A percentile compares a stretch with the other conserved stretches of the same genome.
phyloP scores from a whole-genome alignment of 371 early-diverging fungal species.

The Zychaea mexicana region DNA sequence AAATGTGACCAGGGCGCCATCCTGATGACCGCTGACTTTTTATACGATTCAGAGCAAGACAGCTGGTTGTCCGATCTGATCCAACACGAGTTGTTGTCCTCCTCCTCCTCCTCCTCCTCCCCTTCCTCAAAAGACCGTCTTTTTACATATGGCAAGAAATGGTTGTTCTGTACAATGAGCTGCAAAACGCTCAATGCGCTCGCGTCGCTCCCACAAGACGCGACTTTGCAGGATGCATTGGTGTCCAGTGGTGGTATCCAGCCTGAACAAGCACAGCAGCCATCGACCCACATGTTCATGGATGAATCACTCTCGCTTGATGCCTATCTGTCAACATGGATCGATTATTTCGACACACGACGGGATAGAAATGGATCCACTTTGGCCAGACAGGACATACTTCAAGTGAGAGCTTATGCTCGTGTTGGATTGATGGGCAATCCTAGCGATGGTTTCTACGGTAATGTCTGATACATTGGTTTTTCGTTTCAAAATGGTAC shows the following conservation, averaged over 20 bases:
- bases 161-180: not conserved
- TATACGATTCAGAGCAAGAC: constrained; percentile 20
- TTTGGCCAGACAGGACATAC: constrained; percentile 21
- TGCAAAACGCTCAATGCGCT: not conserved
- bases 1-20: constrained; percentile 16
- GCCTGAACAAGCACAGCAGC: not conserved
- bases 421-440: constrained; percentile 76
- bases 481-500: not conserved
- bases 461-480: constrained; percentile 22
- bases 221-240: not conserved
- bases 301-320: not conserved
- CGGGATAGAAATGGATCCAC: not conserved
- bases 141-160: not conserved
- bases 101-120: too few relatives aligned
- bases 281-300: constrained; percentile 1
- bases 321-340: constrained; percentile 17
- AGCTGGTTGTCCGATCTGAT: not conserved
- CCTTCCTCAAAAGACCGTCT: not conserved
- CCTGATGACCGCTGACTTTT: constrained; percentile 29
- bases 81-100: too few relatives aligned
- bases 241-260: not conserved
- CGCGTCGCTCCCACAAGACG: not conserved
- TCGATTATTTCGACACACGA: constrained; percentile 4
- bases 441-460: constrained; percentile 73
- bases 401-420: constrained; percentile 54